Conservation (phyloP, 495 filamentous ascomycete genomes). For the Penicillium macrosclerotiorum region DNA sequence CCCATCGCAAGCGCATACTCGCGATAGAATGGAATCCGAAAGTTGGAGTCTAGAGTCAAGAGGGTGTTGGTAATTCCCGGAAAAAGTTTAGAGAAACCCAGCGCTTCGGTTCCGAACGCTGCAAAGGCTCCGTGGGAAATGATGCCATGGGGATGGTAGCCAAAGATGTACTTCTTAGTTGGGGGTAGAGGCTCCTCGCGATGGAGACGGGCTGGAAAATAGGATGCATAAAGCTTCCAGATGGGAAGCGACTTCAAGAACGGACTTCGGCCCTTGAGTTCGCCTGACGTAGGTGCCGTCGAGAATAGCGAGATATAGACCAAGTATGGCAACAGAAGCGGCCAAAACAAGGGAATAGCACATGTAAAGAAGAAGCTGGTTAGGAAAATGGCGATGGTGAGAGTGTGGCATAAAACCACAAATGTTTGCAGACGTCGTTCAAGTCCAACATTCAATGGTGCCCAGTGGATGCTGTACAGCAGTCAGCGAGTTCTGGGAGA, state of each 20-base stretch:
- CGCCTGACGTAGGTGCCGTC: slow-evolving; percentile 69
- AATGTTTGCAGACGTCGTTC: slow-evolving; percentile 84
- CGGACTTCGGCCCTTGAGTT: slow-evolving; percentile 67
- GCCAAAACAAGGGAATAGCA: slow-evolving; percentile 88
- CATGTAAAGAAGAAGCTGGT: slow-evolving; percentile 89
- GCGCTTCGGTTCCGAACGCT: slow-evolving; percentile 85
- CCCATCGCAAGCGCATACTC: slow-evolving; percentile 89
- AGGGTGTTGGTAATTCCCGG: slow-evolving; percentile 94
- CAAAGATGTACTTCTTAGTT: slow-evolving; percentile 93
- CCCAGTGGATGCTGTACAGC: slow-evolving; percentile 66
- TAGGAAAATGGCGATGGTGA: slow-evolving; percentile 71
- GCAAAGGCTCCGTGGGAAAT: slow-evolving; percentile 94
- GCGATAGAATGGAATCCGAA: slow-evolving; percentile 88
- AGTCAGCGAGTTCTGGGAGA: slow-evolving; percentile 3
- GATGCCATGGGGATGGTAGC: slow-evolving; percentile 96
- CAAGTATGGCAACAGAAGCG: slow-evolving; percentile 85
- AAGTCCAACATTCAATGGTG: slow-evolving; percentile 82
- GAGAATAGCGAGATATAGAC: slow-evolving; percentile 78
- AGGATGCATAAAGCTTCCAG: slow-evolving; percentile 88
- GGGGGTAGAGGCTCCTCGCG: slow-evolving; percentile 72
- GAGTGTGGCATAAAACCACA: slow-evolving; percentile 79
- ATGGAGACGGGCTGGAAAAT: slow-evolving; percentile 88
- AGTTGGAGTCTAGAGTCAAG: slow-evolving; percentile 87
- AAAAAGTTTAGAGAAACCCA: slow-evolving; percentile 86
- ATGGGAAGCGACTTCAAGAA: slow-evolving; percentile 69